phyloP scores from a whole-genome alignment of 225 moss, liverwort and hornwort genomes.

The Rhytidiadelphus loreus region DNA sequence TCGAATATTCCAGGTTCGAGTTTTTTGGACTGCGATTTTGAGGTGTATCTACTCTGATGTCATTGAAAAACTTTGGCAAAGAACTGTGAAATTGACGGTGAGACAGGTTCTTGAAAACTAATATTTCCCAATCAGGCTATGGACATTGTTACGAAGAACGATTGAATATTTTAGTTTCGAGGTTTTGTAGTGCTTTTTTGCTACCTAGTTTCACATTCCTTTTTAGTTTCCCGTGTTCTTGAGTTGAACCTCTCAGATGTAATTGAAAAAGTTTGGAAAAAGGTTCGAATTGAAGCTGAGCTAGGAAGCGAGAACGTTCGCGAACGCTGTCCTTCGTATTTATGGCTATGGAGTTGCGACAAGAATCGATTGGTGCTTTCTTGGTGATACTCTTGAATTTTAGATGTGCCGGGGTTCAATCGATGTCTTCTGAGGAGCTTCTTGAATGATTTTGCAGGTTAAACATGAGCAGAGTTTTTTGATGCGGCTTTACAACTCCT shows the following conservation, averaged over 20 bases:
- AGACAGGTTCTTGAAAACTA: no score
- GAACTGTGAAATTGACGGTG: no score
- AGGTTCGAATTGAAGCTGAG: not conserved
- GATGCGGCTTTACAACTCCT: constrained; percentile 36
- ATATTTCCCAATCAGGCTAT: no score
- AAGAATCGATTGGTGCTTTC: not conserved
- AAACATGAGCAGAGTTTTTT: constrained; percentile 23
- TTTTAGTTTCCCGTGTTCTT: not conserved
- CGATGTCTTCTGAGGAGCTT: not conserved
- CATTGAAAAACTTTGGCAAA: no score
- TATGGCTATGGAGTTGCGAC: not conserved
- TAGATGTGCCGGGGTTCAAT: not conserved
- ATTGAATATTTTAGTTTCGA: no score
- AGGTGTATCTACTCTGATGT: no score
- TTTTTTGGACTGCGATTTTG: no score
- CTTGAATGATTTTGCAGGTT: constrained; percentile 13
- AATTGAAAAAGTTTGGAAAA: not conserved
- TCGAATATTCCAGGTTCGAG: not conserved
- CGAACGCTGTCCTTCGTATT: not conserved
- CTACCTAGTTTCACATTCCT: not conserved
- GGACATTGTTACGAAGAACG: no score
- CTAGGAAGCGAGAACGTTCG: not conserved
- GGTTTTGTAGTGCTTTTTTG: not conserved
- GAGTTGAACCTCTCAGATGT: not conserved
- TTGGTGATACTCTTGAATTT: not conserved